Evolutionary conservation across 2,329 filamentous ascomycete species (phyloP).

Genomic region (Lecanicillium sp.): DNA sequence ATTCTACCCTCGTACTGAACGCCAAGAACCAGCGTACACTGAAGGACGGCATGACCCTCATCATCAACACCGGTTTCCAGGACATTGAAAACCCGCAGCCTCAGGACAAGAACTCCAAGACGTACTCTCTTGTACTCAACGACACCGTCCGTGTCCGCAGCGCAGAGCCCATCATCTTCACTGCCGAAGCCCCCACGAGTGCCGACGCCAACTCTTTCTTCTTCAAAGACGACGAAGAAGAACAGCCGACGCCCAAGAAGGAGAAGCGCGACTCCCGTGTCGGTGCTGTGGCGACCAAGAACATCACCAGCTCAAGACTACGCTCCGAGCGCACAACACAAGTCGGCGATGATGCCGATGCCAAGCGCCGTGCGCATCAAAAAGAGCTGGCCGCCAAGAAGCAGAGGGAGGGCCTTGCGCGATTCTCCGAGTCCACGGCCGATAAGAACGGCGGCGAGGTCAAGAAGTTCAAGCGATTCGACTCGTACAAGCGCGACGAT

Average conservation of each 20-base stretch:
- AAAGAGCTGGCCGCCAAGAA: constrained; percentile 83
- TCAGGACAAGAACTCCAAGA: constrained; percentile 83
- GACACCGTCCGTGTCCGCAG: constrained; percentile 87
- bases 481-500: constrained; percentile 97
- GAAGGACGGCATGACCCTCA: constrained; percentile 96
- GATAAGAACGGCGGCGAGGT: constrained; percentile 85
- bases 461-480: constrained; percentile 98
- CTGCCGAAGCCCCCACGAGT: constrained; percentile 84
- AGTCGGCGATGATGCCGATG: constrained; percentile 83
- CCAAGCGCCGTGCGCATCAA: constrained; percentile 82
- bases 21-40: constrained; percentile 76
- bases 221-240: constrained; percentile 93
- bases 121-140: constrained; percentile 82
- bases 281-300: constrained; percentile 85
- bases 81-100: constrained; percentile 83
- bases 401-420: constrained; percentile 76
- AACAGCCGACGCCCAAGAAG: constrained; percentile 81
- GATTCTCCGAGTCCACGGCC: constrained; percentile 79
- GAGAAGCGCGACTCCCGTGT: constrained; percentile 78
- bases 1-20: constrained; percentile 76
- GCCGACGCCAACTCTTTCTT: constrained; percentile 96
- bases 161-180: constrained; percentile 80
- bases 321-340: constrained; percentile 86
- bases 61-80: constrained; percentile 81
- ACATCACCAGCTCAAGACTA: constrained; percentile 89